Evolutionary conservation across 2,329 filamentous ascomycete genomes (phyloP), one percentile per base, ranked within the genome.

Genomic region (Exserohilum turcica): DNA sequence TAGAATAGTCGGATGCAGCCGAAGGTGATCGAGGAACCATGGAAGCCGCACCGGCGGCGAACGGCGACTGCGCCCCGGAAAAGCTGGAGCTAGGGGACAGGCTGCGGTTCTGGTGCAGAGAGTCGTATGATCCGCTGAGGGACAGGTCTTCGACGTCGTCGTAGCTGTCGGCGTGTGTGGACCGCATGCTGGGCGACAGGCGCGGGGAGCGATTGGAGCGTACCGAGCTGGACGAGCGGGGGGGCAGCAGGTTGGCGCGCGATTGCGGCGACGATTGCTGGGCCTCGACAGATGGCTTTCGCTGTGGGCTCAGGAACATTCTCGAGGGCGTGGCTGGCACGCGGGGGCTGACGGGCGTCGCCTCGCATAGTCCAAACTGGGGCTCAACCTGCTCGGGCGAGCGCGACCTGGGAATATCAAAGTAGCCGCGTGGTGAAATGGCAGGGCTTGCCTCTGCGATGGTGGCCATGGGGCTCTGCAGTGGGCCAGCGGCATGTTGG

Each of bases 1-100:
- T 82, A 2, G 92, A 96, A 44, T 85, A 84, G 57, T 96, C 91
- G 1, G 93, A 97, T 56, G 86, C 87, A 32, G 91, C 82, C 0
- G 94, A 97, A 2, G 92, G 91, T 1, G 92, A 96, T 66, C 92
- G 84, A 53, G 86, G 84, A 64, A 87, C 60, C 8, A 64, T 59
- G 1, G 85, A 80, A 13, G 83, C 80, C 52, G 83, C 75, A 45
- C 80, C 82, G 2, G 88, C 87, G 19, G 89, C 88, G 57, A 84
- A 79, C 40, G 86, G 86, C 18, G 86, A 87, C 43, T 84, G 80
- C 6, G 84, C 79, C 57, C 81, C 74, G 2, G 85, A 87, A 28
- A 85, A 74, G 42, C 79, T 83, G 60, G 84, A 92, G 61, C 88
- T 87, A 13, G 85, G 84, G 1, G 92, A 96, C 43, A 92, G 78